Percentiles rank a stretch among this genome's conserved stretches.
phyloP scores from a whole-genome alignment of 306 rosid species.

The Lathyrus sativus region DNA sequence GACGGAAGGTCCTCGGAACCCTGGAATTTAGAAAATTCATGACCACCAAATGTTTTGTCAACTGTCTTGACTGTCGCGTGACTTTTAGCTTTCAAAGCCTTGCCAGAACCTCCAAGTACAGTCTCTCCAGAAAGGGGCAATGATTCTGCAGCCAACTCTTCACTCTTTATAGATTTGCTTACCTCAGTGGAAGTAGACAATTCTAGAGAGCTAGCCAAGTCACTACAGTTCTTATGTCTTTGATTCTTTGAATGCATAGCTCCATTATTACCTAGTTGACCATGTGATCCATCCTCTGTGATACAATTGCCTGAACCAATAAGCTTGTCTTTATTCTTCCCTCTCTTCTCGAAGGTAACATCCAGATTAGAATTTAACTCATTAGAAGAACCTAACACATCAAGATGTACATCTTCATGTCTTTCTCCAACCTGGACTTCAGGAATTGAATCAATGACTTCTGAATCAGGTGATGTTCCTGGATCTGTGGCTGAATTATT shows the following conservation, averaged over 20 bases:
- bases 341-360: constrained; percentile 46
- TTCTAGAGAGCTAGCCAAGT: constrained; percentile 43
- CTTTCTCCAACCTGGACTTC: constrained; percentile 63
- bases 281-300: constrained; percentile 46
- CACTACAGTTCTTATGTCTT: constrained; percentile 45
- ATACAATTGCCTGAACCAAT: constrained; percentile 39
- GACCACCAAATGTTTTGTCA: constrained; percentile 41
- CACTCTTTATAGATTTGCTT: constrained; percentile 48
- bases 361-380: constrained; percentile 54
- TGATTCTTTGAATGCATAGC: constrained; percentile 58
- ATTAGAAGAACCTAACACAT: constrained; percentile 51
- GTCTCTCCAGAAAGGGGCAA: constrained; percentile 47
- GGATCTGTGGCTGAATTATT: constrained; percentile 67
- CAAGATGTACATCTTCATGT: constrained; percentile 49
- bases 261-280: constrained; percentile 43
- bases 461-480: constrained; percentile 99
- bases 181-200: constrained; percentile 45
- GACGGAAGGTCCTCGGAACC: constrained; percentile 41
- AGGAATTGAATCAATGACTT: constrained; percentile 76
- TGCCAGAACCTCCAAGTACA: constrained; percentile 40
- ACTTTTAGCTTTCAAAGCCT: constrained; percentile 45
- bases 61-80: constrained; percentile 44
- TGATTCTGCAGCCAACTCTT: constrained; percentile 48
- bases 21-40: constrained; percentile 46
- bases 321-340: constrained; percentile 59